Base-by-base conservation (phyloP, 495 filamentous ascomycete genomes). In the Penicillium parvum region DNA sequence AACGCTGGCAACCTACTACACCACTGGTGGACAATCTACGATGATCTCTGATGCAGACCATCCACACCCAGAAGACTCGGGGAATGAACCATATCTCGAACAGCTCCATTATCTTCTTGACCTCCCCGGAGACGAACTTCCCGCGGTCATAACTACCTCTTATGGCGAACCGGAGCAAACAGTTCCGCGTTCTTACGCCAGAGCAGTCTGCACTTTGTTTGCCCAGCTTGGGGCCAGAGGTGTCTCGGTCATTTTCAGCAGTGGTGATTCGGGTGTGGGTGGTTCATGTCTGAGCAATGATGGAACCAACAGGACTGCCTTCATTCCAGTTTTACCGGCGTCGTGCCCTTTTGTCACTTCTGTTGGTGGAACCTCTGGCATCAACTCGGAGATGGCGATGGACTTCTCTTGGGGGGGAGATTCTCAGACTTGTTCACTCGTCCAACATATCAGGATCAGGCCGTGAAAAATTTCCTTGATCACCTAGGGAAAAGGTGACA, bases 61-160 rank as follows among this genome's bases (percentile, higher is more conserved):
- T 7, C 60, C 73, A 4, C 54, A 60, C 12, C 23, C 51, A 0
- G 48, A 50, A 11, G 59, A 64, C 5, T 77, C 81, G 49, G 61
- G 77, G 28, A 90, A 90, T 51, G 87, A 95, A 69, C 88, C 88
- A 0, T 95, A 89, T 55, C 73, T 95, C 3, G 84, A 91, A 22
- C 86, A 86, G 52, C 74, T 92, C 20, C 75, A 80, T 14, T 85
- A 82, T 50, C 63, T 95, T 4, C 63, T 87, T 0, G 52, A 61
- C 9, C 74, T 81, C 5, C 65, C 74, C 1, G 80, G 88, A 42
- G 58, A 65, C 0, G 71, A 84, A 20, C 69, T 95, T 2, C 88
- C 89, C 0, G 79, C 84, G 0, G 81, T 87, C 5, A 66, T 95
- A 7, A 78, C 80, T 7, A 88, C 84, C 37, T 85, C 82, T 12